phyloP scores from a whole-genome alignment of 805 yeast genomes.

The Kregervanrija fluxuum region DNA sequence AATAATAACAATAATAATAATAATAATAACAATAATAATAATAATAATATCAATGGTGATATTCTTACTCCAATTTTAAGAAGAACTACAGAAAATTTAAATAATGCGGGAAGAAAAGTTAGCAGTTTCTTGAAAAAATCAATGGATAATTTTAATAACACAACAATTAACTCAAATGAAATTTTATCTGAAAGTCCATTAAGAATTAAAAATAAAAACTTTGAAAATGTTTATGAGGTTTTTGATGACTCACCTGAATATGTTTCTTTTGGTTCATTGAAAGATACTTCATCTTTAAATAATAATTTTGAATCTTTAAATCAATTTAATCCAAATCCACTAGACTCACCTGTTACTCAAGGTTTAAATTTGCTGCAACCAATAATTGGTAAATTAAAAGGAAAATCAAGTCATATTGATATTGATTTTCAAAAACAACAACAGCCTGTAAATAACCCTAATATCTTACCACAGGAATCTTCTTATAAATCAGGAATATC shows the following conservation, averaged over 20 bases:
- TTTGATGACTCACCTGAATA: conserved; percentile 23
- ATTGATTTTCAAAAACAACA: conserved; percentile 3
- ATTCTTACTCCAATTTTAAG: conserved; percentile 18
- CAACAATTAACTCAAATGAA: neutral
- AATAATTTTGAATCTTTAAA: conserved; percentile 10
- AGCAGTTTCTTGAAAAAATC: conserved; percentile 22
- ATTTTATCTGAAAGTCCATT: neutral
- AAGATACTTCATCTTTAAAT: conserved; percentile 17
- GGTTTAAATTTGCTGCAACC: conserved; percentile 18
- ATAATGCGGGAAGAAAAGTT: conserved; percentile 21
- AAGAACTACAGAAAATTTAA: conserved; percentile 20
- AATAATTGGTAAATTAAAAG: conserved; percentile 11
- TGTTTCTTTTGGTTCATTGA: conserved; percentile 35
- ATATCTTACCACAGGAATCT: too few relatives aligned
- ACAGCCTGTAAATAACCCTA: neutral
- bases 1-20: conserved; percentile 2
- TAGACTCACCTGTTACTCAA: neutral
- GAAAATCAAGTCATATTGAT: conserved; percentile 10
- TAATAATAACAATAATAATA: conserved; percentile 6
- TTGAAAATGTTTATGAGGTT: neutral
- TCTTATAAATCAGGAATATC: too few relatives aligned
- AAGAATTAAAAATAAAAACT: neutral
- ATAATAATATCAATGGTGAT: conserved; percentile 8
- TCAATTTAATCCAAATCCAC: too few relatives aligned
- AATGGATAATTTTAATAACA: conserved; percentile 13